Conservation (phyloP, 2,329 filamentous ascomycete species). For the Xylariaceae sp. region DNA sequence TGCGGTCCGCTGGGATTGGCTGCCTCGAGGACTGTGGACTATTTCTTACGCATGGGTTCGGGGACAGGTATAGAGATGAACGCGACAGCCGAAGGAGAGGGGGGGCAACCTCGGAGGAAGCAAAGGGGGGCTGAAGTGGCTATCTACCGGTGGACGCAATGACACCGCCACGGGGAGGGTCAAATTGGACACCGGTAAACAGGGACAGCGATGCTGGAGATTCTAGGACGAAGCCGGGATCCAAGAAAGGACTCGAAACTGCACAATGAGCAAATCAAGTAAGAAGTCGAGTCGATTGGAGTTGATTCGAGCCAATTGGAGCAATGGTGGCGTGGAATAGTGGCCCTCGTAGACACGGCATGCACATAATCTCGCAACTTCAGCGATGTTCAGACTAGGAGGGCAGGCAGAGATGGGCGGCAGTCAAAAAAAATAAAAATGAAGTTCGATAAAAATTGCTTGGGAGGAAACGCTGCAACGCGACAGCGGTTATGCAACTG, state of each 20-base stretch:
- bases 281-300: not conserved
- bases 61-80: slow-evolving; percentile 7
- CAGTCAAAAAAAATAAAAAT: not conserved
- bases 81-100: slow-evolving; percentile 5
- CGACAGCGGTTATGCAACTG: slow-evolving; percentile 20
- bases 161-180: slow-evolving; percentile 7
- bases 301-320: slow-evolving; percentile 15
- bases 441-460: not conserved
- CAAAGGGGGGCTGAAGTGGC: slow-evolving; percentile 10
- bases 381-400: slow-evolving; percentile 3
- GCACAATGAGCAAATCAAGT: slow-evolving; percentile 15
- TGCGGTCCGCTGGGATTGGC: slow-evolving; percentile 13
- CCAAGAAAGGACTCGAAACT: slow-evolving; percentile 4
- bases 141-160: slow-evolving; percentile 9
- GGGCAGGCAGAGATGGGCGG: not conserved
- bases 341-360: slow-evolving; percentile 11
- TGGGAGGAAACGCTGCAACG: slow-evolving; percentile 12
- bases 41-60: slow-evolving; percentile 13
- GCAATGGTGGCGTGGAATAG: slow-evolving; percentile 16
- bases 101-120: not conserved
- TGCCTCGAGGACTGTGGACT: slow-evolving; percentile 9
- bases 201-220: slow-evolving; percentile 6
- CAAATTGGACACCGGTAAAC: slow-evolving; percentile 3
- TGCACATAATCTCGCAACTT: slow-evolving; percentile 12
- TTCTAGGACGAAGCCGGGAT: slow-evolving; percentile 13